Base-by-base conservation (phyloP, 805 yeast species). In the Phaffomyces antillensis region DNA sequence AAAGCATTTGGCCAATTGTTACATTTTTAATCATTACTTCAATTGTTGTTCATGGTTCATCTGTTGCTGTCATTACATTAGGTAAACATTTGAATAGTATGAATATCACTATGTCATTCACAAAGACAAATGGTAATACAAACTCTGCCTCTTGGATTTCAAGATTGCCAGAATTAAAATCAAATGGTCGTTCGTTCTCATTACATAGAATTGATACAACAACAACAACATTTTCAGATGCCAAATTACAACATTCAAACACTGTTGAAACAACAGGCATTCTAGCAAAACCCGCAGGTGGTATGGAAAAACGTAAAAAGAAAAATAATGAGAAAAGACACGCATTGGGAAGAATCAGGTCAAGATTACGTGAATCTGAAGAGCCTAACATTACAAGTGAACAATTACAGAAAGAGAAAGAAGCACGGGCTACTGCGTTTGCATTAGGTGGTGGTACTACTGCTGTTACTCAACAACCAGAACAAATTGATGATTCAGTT, bases 11-110 rank as follows among this genome's bases (percentile, higher is more conserved):
- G 96, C 95, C 96, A 1, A 73, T 86, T 10, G 81, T 84, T 0
- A 80, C 89, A 32, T 89, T 89, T 58, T 68, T 89, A 51, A 84
- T 89, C 23, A 71, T 89, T 4, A 73, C 90, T 0, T 89, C 96
- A 0, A 86, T 89, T 54, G 68, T 86, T 17, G 91, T 89, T 20
- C 97, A 89, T 63, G 97, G 97, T 4, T 87, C 95, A 0, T 86
- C 96, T 0, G 88, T 87, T 24, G 93, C 93, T 5, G 86, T 79
- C 12, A 53, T 58, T 24, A 46, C 40, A 23, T 40, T 46, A 39
- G 98, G 99, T 40, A 85, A 82, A 58, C 84, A 91, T 46, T 74
- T 91, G 62, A 89, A 90, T 67, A 83, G 95, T 42, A 86, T 93
- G 82, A 87, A 96, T 2, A 78, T 91, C 55, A 86, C 96, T 2